Evolutionary conservation across 192 early-diverging fungal species (phyloP).

Genomic region (Umbelopsis sp.): DNA sequence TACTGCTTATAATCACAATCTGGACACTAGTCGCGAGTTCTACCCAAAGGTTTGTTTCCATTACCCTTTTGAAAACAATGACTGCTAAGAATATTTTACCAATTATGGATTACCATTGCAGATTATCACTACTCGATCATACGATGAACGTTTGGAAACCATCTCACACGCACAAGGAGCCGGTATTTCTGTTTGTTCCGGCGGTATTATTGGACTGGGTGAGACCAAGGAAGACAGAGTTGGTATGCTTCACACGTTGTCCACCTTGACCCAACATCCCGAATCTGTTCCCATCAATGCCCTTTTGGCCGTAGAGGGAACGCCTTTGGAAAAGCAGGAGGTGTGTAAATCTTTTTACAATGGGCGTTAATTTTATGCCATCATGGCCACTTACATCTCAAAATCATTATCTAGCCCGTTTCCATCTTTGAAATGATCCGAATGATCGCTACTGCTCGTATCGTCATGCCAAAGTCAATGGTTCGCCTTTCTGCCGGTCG

Average conservation of each 20-base stretch:
- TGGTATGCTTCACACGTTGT: conserved; percentile 74
- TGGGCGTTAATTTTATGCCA: background rate
- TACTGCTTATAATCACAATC: conserved; percentile 88
- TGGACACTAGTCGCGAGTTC: conserved; percentile 79
- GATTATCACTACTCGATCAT: conserved; percentile 81
- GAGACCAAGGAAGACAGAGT: conserved; percentile 73
- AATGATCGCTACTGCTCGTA: conserved; percentile 84
- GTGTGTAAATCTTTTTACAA: conserved; percentile 31
- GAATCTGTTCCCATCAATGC: conserved; percentile 84
- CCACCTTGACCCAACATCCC: conserved; percentile 71
- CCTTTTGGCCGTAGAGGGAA: conserved; percentile 79
- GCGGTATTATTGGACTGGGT: conserved; percentile 85
- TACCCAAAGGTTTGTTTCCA: conserved; percentile 61
- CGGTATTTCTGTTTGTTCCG: conserved; percentile 82
- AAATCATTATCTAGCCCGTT: conserved; percentile 54
- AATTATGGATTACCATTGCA: conserved; percentile 7
- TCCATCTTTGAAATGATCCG: conserved; percentile 83
- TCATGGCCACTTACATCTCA: background rate
- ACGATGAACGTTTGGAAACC: conserved; percentile 79
- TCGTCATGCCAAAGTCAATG: conserved; percentile 81
- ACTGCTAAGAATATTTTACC: background rate
- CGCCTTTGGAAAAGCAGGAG: conserved; percentile 74
- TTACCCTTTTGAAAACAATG: background rate
- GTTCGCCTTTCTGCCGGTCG: conserved; percentile 77
- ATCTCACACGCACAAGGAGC: conserved; percentile 72